A percentile compares a stretch with the other conserved stretches of the same genome.
Evolutionary conservation across 208 protist species (phyloP).

Genomic region (Jaenimonas drosophilae): DNA sequence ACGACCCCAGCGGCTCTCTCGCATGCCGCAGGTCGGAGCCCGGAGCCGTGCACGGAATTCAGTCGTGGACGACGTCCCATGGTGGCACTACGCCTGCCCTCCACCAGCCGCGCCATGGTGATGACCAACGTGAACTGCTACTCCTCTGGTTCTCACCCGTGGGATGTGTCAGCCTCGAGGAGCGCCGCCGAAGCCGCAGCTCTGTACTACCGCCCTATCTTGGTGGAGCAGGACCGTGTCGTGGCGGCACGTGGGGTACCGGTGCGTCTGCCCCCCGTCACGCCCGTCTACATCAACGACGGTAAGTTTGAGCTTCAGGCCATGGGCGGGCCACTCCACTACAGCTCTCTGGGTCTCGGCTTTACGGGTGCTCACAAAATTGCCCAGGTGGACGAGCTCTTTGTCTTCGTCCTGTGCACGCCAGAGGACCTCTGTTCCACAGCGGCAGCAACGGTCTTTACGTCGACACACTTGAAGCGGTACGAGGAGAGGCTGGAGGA

Average conservation of each 20-base stretch:
- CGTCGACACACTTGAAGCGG: constrained; percentile 8
- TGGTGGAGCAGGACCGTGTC: neutral
- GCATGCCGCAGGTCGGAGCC: neutral
- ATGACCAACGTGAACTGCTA: constrained; percentile 76
- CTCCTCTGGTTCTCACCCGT: constrained; percentile 52
- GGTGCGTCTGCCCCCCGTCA: constrained; percentile 11
- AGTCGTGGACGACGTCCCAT: constrained; percentile 1
- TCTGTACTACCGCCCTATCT: constrained; percentile 17
- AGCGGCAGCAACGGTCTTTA: constrained; percentile 14
- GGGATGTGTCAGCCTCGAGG: too few species aligned
- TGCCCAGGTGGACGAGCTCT: constrained; percentile 52
- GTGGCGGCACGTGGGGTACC: neutral
- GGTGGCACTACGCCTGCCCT: constrained; percentile 42
- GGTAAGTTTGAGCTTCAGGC: constrained; percentile 66
- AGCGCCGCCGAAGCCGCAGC: constrained; percentile 5
- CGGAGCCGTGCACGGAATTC: neutral
- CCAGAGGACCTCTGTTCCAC: constrained; percentile 39
- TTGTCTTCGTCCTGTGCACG: constrained; percentile 65
- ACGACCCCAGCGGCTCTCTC: neutral
- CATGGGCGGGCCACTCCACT: constrained; percentile 61
- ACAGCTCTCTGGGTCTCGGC: constrained; percentile 38
- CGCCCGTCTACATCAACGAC: constrained; percentile 63
- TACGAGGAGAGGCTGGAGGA: constrained; percentile 11
- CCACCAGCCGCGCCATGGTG: constrained; percentile 45
- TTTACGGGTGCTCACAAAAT: constrained; percentile 40